phyloP scores from a whole-genome alignment of 1,284 basidiomycete species.

The Ceratorhiza oryzae-sativae region DNA sequence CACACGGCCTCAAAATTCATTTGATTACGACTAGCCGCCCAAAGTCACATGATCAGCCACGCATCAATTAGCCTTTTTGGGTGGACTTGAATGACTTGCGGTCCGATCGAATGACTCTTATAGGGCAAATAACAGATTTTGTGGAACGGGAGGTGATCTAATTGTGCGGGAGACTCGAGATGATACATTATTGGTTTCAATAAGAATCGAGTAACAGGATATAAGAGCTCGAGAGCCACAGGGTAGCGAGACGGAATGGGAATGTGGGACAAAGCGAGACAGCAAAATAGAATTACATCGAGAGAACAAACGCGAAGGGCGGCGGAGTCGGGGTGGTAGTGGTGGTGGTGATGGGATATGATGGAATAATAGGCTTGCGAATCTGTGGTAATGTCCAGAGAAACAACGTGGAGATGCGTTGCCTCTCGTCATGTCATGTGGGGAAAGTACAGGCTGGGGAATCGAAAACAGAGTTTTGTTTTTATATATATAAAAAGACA shows the following conservation, averaged over 20 bases:
- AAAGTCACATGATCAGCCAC: background rate
- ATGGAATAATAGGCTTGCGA: background rate
- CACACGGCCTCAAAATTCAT: conserved; percentile 21
- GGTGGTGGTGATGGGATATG: too few relatives aligned
- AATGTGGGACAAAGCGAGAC: conserved; percentile 6
- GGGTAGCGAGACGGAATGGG: background rate
- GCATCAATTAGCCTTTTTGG: conserved; percentile 18
- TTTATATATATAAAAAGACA: background rate
- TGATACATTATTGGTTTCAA: conserved; percentile 20
- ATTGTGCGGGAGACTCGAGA: background rate
- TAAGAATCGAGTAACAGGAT: conserved; percentile 12
- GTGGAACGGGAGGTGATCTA: too few relatives aligned
- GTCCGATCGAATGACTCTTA: background rate
- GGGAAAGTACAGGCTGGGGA: background rate
- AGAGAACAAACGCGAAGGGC: background rate
- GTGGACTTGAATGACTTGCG: conserved; percentile 19
- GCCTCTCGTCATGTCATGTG: background rate
- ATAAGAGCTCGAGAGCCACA: background rate
- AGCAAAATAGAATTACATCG: conserved; percentile 13
- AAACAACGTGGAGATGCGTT: background rate
- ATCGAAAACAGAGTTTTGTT: background rate
- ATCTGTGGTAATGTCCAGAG: conserved; percentile 12
- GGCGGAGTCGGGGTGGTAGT: background rate
- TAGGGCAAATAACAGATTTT: too few relatives aligned
- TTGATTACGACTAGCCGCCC: conserved; percentile 16